These are phyloP conservation scores for Syzygium jambos DNA, from an alignment of 345 rosid genomes.

Conservation along the genomic window DNA sequence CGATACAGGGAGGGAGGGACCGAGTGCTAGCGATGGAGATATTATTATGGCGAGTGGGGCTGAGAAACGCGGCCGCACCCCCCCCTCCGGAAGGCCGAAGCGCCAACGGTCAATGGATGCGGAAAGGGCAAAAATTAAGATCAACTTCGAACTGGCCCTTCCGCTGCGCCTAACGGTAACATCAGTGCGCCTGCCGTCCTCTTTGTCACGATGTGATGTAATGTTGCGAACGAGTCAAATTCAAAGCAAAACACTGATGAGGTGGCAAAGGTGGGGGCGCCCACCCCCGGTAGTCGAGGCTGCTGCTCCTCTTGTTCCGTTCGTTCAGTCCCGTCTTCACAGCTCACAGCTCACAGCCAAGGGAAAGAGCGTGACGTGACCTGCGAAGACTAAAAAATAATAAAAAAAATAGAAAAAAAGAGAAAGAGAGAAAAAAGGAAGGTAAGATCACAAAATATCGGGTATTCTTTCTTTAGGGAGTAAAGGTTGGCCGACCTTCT, in stretches of 20 bases:
- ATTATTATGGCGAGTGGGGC: background rate
- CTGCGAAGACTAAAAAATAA: background rate
- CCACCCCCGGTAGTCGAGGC: background rate
- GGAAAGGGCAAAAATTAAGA: background rate
- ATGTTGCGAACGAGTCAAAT: background rate
- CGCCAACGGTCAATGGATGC: background rate
- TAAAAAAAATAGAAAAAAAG: too few relatives aligned
- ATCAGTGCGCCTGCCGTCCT: background rate
- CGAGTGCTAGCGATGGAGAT: background rate
- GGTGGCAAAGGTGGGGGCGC: background rate
- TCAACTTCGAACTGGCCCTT: background rate
- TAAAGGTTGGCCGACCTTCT: background rate
- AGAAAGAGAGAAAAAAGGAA: background rate
- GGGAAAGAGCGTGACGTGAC: background rate
- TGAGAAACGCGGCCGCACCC: background rate
- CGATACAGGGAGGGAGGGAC: background rate
- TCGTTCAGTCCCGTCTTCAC: background rate
- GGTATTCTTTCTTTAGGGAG: background rate
- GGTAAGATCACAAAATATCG: background rate
- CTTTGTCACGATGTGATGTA: too few relatives aligned
- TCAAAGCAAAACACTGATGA: background rate
- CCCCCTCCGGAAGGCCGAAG: background rate
- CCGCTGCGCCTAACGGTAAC: background rate
- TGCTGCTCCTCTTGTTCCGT: background rate
- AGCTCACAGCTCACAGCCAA: accelerated